These are phyloP conservation scores for Nephelium lappaceum DNA, from an alignment of 345 rosid genomes.

Conservation along the genomic window DNA sequence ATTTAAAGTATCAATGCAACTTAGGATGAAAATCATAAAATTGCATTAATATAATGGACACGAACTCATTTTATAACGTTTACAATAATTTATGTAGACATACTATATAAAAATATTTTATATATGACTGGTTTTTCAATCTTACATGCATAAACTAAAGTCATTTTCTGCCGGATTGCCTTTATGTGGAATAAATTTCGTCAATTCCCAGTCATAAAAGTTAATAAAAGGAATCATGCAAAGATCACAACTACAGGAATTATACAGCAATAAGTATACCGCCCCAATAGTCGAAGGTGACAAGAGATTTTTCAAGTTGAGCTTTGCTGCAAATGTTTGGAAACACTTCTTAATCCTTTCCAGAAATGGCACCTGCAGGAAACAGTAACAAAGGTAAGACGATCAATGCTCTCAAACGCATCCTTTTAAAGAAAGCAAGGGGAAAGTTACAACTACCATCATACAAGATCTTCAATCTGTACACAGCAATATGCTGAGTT, in stretches of 20 bases:
- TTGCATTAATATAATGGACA: too few species aligned
- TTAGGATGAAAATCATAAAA: too few species aligned
- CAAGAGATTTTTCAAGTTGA: constrained; percentile 21
- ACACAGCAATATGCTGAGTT: not conserved
- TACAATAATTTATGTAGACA: not conserved
- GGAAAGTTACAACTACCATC: not conserved
- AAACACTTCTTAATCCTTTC: constrained; percentile 5
- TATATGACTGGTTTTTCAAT: not conserved
- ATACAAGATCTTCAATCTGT: not conserved
- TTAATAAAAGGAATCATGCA: not conserved
- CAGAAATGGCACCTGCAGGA: constrained; percentile 4
- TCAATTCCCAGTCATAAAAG: not conserved
- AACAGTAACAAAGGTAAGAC: constrained; percentile 1
- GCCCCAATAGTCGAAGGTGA: constrained; percentile 35
- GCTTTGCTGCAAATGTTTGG: constrained; percentile 8
- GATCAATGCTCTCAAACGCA: not conserved
- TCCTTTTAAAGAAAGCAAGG: not conserved
- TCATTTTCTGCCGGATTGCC: not conserved
- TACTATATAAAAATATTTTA: not conserved
- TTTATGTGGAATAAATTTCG: not conserved
- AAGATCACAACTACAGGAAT: not conserved
- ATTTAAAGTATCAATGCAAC: too few species aligned
- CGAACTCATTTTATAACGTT: too few species aligned
- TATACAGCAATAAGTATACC: constrained; percentile 15
- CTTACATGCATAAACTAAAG: not conserved